phyloP scores from a whole-genome alignment of 2,329 filamentous ascomycete genomes.

The Colletotrichum sp. region DNA sequence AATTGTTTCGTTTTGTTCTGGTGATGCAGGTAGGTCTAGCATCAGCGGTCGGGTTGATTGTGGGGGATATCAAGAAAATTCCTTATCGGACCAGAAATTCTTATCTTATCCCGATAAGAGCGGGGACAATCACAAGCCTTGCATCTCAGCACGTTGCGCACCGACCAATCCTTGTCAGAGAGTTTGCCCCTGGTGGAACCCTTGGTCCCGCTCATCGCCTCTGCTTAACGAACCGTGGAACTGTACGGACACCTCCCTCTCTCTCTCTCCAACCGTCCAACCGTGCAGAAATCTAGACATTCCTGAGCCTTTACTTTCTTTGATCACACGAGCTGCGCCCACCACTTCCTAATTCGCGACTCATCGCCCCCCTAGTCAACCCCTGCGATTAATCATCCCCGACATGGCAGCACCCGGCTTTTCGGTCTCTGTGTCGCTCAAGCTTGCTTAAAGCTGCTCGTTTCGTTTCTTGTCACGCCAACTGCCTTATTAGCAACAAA shows the following conservation, averaged over 20 bases:
- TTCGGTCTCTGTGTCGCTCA: neutral
- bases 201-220: constrained; percentile 7
- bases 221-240: neutral
- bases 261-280: neutral
- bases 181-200: constrained; percentile 14
- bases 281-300: constrained; percentile 6
- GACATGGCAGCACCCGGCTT: constrained; percentile 12
- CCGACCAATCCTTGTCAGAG: constrained; percentile 11
- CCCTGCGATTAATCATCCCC: neutral
- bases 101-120: constrained; percentile 18
- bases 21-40: neutral
- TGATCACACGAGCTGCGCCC: constrained; percentile 6
- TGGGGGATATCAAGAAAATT: constrained; percentile 21
- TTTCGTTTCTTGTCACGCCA: neutral
- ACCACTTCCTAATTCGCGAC: neutral
- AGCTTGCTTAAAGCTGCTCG: constrained; percentile 18
- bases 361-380: neutral
- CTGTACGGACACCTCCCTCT: neutral
- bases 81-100: constrained; percentile 9
- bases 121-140: constrained; percentile 3
- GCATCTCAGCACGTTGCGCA: neutral
- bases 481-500: neutral
- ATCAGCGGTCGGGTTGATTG: neutral
- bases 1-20: neutral
- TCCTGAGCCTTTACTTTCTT: neutral